These are phyloP conservation scores for Coniochaeta sp. DNA, from an alignment of 2,329 filamentous ascomycete genomes.

Conservation along the genomic window DNA sequence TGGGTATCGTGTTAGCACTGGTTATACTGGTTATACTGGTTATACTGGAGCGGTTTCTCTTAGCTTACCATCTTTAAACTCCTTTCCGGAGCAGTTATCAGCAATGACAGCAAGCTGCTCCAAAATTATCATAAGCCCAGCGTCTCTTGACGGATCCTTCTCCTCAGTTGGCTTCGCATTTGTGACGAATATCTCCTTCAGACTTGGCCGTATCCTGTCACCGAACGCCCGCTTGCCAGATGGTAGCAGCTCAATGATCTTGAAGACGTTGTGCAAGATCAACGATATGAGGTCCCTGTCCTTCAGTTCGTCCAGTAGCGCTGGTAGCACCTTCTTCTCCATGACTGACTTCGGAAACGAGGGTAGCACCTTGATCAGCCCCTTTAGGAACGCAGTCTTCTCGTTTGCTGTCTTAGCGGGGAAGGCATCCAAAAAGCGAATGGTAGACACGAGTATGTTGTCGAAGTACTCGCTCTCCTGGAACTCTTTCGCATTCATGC, in stretches of 20 bases:
- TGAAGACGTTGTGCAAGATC: constrained; percentile 88
- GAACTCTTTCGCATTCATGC: constrained; percentile 83
- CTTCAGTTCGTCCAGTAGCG: constrained; percentile 86
- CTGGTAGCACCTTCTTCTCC: constrained; percentile 89
- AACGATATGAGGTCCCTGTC: constrained; percentile 79
- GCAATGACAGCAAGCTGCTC: constrained; percentile 74
- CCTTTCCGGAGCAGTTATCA: constrained; percentile 78
- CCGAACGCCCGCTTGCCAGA: constrained; percentile 71
- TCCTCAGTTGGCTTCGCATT: constrained; percentile 56
- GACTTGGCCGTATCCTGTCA: constrained; percentile 75
- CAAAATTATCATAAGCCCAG: constrained; percentile 83
- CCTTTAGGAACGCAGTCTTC: constrained; percentile 86
- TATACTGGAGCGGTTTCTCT: not conserved
- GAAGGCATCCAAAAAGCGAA: constrained; percentile 86
- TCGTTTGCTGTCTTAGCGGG: constrained; percentile 88
- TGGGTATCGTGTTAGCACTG: constrained; percentile 24
- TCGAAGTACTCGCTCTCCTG: constrained; percentile 96
- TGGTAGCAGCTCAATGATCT: constrained; percentile 73
- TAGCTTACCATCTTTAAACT: constrained; percentile 80
- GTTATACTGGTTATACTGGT: too few relatives aligned
- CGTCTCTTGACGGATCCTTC: constrained; percentile 76
- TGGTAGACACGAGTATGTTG: constrained; percentile 92
- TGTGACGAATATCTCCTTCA: constrained; percentile 75
- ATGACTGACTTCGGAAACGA: constrained; percentile 92
- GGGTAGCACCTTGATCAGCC: constrained; percentile 76